Evolutionary conservation across 257 asterid species (phyloP), one percentile per base, ranked within the genome.

Genomic region (Thymus quinquecostatus): DNA sequence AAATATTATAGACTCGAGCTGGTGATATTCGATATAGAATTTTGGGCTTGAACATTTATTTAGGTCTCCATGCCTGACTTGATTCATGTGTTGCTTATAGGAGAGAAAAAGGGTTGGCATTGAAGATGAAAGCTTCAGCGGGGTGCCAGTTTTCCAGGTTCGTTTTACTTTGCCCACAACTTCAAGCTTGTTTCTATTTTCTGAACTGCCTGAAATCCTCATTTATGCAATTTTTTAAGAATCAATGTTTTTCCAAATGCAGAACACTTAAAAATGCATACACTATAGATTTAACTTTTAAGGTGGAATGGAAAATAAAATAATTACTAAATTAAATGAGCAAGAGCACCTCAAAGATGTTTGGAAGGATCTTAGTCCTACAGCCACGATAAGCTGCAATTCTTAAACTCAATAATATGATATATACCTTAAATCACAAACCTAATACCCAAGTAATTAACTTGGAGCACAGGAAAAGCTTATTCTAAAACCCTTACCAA

Each of bases 61-160:
- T 38, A 29, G 10, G 34, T 51, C 11, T 36, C 36, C 34, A 2
- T 6, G 56, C 43, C 60, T 58, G 36, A 58, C 61, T 63, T 44
- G 36, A 3, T 68, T 60, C 69, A 64, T 48, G 6, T 69, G 64
- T 40, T 81, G 69, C 75, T 9, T 74, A 64, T 77, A 94, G 99
- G 96, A 77, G 82, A 83, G 87, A 69, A 73, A 84, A 77, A 84
- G 49, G 53, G 77, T 45, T 43, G 99, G 96, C 40, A 47, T 69
- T 70, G 57, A 72, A 68, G 93, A 78, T 72, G 87, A 83, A 72
- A 79, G 91, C 82, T 89, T 94, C 75, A 63, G 80, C 10, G 99
- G 99, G 48, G 92, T 94, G 82, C 99, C 99, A 44, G 96, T 89
- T 73, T 94, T 94, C 78, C 97, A 91, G 97, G 99, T 91, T 61